Base-by-base conservation (phyloP, 768 basidiomycete genomes). In the Tephrocybe sp. region DNA sequence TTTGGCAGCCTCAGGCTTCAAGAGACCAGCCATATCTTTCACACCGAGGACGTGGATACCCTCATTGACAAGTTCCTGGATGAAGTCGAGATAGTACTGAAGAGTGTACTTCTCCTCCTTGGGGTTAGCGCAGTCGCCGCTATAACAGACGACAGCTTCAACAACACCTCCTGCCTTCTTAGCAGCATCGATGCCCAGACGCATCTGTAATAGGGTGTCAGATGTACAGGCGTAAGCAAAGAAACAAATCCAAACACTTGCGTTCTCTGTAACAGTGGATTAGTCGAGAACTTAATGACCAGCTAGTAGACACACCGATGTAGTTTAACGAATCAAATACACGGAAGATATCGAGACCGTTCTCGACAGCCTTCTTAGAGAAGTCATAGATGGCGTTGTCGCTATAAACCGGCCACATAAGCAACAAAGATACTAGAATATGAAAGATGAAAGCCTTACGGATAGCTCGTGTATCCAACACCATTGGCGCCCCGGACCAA, bases 371-470 rank as follows among this genome's bases (percentile, higher is more conserved):
- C 69, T 96, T 96, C 78, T 95, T 96, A 55, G 92, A 97, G 76
- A 99, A 99, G 70, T 97, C 97, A 72, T 99, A 99, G 70, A 99
- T 98, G 51, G 92, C 96, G 62, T 99, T 99, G 69, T 98, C 95
- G 24, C 90, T 93, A 56, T 42, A 18, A 47, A 21, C 20, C 18
- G 36, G 15, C 12, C 26, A 41, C n/a, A 30, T 51, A 42, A 50
- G 40, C 24, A 34, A 23, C 7, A 25, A 1, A 17, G 9, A 20
- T 20, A n/a, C 28, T 18, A 39, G 33, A 17, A 20, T 21, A 4
- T n/a, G 4, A 36, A 9, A 36, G 15, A 36, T 36, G 15, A 10
- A 10, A 26, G 10, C 74, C 89, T 63, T 64, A 92, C 90, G 97
- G 95, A 73, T 98, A 98, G 62, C 92, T 91, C 3, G 97, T 98